Conservation (phyloP, 83 land plant species). For the Larix sibirica region DNA sequence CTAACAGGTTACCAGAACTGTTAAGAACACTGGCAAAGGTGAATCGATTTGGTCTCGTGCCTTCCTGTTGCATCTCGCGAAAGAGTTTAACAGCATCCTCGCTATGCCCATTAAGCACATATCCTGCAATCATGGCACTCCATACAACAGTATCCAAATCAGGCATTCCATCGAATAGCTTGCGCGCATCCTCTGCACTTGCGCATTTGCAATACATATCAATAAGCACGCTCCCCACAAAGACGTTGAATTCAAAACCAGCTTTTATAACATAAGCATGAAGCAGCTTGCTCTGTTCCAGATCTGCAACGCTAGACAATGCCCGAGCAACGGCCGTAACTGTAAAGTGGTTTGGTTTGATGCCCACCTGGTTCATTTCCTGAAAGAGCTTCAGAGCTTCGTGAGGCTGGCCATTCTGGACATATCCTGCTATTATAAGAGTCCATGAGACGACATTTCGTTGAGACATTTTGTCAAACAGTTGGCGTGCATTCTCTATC, state of each 20-base stretch:
- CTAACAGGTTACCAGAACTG: not conserved
- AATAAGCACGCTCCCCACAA: slow-evolving; percentile 20
- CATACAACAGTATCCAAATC: slow-evolving; percentile 15
- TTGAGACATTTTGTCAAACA: slow-evolving; percentile 21
- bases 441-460: slow-evolving; percentile 33
- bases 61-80: not conserved
- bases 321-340: slow-evolving; percentile 16
- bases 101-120: not conserved
- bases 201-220: slow-evolving; percentile 5
- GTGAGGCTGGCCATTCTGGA: slow-evolving; percentile 31
- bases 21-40: not conserved
- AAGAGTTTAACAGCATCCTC: not conserved
- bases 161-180: slow-evolving; percentile 18
- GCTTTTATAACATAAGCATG: slow-evolving; percentile 39
- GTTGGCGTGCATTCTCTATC: slow-evolving; percentile 20
- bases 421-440: slow-evolving; percentile 44
- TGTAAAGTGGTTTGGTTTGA: slow-evolving; percentile 34
- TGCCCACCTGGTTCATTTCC: slow-evolving; percentile 44
- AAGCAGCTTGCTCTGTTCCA: slow-evolving; percentile 44
- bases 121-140: slow-evolving; percentile 17
- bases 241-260: slow-evolving; percentile 22
- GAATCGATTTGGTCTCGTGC: not conserved
- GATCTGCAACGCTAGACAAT: slow-evolving; percentile 42
- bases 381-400: slow-evolving; percentile 29
- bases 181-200: not conserved